phyloP scores from a whole-genome alignment of 2,329 filamentous ascomycete genomes.

The Colletotrichum karsti region DNA sequence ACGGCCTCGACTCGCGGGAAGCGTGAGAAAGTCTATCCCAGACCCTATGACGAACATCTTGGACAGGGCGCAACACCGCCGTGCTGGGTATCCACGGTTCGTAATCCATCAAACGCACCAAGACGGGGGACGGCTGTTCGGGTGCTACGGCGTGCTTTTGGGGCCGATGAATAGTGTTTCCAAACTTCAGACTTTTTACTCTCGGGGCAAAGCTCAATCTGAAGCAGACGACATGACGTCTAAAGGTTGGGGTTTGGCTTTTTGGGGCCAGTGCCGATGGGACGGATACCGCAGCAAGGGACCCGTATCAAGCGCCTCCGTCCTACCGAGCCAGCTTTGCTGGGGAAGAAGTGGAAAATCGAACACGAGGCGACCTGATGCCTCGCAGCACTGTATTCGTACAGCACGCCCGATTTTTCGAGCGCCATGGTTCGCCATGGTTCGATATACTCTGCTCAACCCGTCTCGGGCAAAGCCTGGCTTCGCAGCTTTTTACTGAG shows the following conservation, averaged over 20 bases:
- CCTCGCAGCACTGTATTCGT: neutral
- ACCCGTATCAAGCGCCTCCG: neutral
- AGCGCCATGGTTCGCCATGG: slow-evolving; percentile 18
- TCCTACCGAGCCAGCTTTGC: neutral
- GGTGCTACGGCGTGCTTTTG: slow-evolving; percentile 14
- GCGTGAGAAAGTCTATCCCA: neutral
- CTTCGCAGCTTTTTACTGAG: too few species aligned
- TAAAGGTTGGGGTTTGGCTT: slow-evolving; percentile 7
- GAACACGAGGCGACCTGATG: neutral
- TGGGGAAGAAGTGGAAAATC: neutral
- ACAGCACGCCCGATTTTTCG: slow-evolving; percentile 12
- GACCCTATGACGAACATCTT: neutral
- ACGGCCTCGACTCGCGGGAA: neutral
- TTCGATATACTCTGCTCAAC: slow-evolving; percentile 8
- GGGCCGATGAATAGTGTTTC: slow-evolving; percentile 13
- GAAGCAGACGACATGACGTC: slow-evolving; percentile 19
- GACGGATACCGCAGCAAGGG: slow-evolving; percentile 7
- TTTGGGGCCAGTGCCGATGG: slow-evolving; percentile 6
- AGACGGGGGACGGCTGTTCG: slow-evolving; percentile 12
- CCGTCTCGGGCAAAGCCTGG: neutral
- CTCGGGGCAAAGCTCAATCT: slow-evolving; percentile 10
- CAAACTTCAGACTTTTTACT: slow-evolving; percentile 8
- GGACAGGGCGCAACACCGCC: neutral
- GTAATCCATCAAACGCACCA: neutral
- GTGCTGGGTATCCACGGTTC: neutral